phyloP scores from a whole-genome alignment of 2,329 filamentous ascomycete genomes.

The Karstenula rhodostoma region DNA sequence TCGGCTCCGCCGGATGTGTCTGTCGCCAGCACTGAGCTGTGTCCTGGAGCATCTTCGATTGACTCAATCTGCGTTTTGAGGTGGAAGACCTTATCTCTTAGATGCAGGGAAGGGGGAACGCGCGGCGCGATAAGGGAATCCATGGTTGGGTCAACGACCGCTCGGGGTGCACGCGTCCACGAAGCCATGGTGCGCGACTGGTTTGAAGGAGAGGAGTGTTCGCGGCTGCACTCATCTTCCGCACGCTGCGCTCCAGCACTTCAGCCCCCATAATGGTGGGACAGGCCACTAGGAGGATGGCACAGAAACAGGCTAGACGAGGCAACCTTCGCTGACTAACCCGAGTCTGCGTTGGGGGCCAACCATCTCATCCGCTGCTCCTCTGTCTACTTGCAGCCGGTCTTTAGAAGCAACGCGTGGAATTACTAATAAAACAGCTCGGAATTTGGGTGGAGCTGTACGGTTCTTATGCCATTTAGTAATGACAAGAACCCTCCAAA shows the following conservation, averaged over 20 bases:
- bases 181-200: conserved; percentile 25
- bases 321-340: conserved; percentile 26
- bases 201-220: conserved; percentile 22
- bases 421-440: not conserved
- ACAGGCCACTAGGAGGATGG: conserved; percentile 19
- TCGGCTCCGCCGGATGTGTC: conserved; percentile 6
- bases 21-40: too few relatives aligned
- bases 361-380: conserved; percentile 13
- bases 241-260: conserved; percentile 18
- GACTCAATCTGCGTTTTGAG: conserved; percentile 35
- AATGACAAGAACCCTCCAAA: not conserved
- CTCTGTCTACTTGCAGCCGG: conserved; percentile 14
- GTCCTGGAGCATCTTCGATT: conserved; percentile 26
- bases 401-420: not conserved
- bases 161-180: conserved; percentile 11
- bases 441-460: not conserved
- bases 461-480: not conserved
- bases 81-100: conserved; percentile 34
- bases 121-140: conserved; percentile 26
- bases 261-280: conserved; percentile 39
- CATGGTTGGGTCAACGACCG: conserved; percentile 23
- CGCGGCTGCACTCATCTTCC: conserved; percentile 26
- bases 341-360: conserved; percentile 28
- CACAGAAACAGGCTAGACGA: conserved; percentile 17
- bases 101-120: conserved; percentile 18